Percentiles rank a stretch among this genome's conserved stretches.
phyloP scores from a whole-genome alignment of 164 flowering plant species.

The Akebia trifoliata region DNA sequence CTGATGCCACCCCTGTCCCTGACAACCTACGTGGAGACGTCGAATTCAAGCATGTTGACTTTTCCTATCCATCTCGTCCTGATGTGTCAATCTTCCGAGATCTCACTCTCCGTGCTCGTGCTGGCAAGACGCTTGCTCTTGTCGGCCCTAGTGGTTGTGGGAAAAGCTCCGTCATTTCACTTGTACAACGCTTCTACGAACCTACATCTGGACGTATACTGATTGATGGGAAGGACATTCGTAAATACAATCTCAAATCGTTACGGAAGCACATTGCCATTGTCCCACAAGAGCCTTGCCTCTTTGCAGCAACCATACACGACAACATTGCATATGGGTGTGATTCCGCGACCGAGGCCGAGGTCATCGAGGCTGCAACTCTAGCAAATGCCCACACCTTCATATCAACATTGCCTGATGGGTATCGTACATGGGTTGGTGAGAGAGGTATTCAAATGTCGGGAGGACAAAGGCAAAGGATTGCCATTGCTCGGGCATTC shows the following conservation, averaged over 20 bases:
- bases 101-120: slow-evolving; percentile 75
- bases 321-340: slow-evolving; percentile 91
- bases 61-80: slow-evolving; percentile 85
- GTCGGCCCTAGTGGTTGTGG: slow-evolving; percentile 99
- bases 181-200: slow-evolving; percentile 79
- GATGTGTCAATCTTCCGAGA: slow-evolving; percentile 72
- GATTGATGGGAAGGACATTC: slow-evolving; percentile 85
- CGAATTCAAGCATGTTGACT: slow-evolving; percentile 87
- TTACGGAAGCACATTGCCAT: slow-evolving; percentile 68
- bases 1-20: slow-evolving; percentile 56
- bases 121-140: slow-evolving; percentile 90
- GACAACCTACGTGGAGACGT: slow-evolving; percentile 85
- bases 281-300: slow-evolving; percentile 94
- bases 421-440: slow-evolving; percentile 83
- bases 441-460: slow-evolving; percentile 90
- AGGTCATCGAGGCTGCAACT: slow-evolving; percentile 81
- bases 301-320: slow-evolving; percentile 69
- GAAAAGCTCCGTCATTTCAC: slow-evolving; percentile 85
- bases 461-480: slow-evolving; percentile 95
- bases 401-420: slow-evolving; percentile 81
- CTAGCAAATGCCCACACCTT: slow-evolving; percentile 86
- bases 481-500: slow-evolving; percentile 87
- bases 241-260: slow-evolving; percentile 80
- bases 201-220: slow-evolving; percentile 81
- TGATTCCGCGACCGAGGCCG: slow-evolving; percentile 75